Percentiles rank a stretch among this genome's conserved stretches.
These are phyloP conservation scores for Hyaloscypha variabilis DNA, from an alignment of 495 filamentous ascomycete genomes.

Conservation along the genomic window DNA sequence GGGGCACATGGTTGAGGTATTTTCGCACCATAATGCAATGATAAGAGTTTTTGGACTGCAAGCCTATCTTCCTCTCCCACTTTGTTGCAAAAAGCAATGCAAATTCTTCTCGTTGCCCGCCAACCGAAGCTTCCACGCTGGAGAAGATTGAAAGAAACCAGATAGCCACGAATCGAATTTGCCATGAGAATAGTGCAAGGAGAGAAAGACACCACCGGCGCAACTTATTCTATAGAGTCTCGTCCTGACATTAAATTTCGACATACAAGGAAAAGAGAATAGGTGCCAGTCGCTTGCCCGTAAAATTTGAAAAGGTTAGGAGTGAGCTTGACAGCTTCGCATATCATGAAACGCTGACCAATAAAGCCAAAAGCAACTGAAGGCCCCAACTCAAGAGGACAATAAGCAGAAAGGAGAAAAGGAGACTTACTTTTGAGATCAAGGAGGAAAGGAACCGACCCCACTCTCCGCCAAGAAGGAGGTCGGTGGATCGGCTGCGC, in stretches of 20 bases:
- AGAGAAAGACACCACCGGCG: too few relatives aligned
- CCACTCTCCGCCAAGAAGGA: not conserved
- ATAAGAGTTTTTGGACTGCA: not conserved
- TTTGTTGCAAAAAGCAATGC: not conserved
- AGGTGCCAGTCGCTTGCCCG: too few relatives aligned
- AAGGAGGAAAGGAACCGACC: not conserved
- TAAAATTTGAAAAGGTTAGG: too few relatives aligned
- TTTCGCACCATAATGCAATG: not conserved
- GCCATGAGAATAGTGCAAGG: not conserved
- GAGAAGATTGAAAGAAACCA: not conserved
- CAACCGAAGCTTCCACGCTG: not conserved
- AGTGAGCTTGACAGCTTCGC: too few relatives aligned
- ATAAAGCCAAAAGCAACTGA: not conserved
- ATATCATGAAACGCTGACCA: too few relatives aligned
- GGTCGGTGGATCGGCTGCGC: slow-evolving; percentile 5
- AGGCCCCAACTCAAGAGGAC: not conserved
- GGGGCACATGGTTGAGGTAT: not conserved
- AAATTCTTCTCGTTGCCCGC: not conserved
- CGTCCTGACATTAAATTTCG: too few relatives aligned
- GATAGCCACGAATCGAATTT: not conserved
- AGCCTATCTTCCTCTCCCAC: not conserved
- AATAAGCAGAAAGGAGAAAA: not conserved
- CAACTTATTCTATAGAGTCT: too few relatives aligned
- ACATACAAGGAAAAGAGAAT: too few relatives aligned
- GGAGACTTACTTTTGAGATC: not conserved